Evolutionary conservation across 177 flowering plant genomes (phyloP), one percentile per base, ranked within the genome.

Genomic region (Telopea speciosissima): DNA sequence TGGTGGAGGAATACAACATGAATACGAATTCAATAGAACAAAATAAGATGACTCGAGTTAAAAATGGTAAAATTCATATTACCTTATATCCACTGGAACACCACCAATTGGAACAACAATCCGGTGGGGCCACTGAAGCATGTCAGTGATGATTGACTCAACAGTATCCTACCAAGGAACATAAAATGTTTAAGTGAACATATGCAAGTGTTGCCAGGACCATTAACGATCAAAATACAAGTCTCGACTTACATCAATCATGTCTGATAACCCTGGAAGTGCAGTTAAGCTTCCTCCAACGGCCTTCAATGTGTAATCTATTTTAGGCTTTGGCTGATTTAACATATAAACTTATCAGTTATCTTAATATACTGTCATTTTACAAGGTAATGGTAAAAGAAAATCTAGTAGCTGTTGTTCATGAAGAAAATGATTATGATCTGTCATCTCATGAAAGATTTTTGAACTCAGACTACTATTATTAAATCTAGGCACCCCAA

Each of bases 241-340:
- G 9, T 58, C 9, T 58, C n/a, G 54, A 68, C 96, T 84, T 81
- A 93, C 99, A 79, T 96, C 97, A 69, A 96, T 96, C 97, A 96
- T 93, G 82, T 96, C 99, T 40, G 98, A 89, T 70, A 96, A 60
- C 73, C 99, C 99, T 76, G 99, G 99, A 76, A 93, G 72, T 58
- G 98, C 99, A 8, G 99, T 89, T 63, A 96, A 79, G 80, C 99
- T 96, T 73, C 99, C 99, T 79, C 99, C 99, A 78, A 96, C 88
- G 66, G 99, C 99, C 82, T 96, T 93, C 74, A 96, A 79, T 61
- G 90, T 89, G 78, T 93, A 96, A 71, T 93, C 97, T 72, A 96
- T 96, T 74, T 81, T 85, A 62, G 98, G 99, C 79, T 93, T 89
- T 21, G 97, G 99, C 99, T 93, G 85, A 67, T 72, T 52, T 42